Conservation (phyloP, 306 rosid species). For the Leucaena leucocephala region DNA sequence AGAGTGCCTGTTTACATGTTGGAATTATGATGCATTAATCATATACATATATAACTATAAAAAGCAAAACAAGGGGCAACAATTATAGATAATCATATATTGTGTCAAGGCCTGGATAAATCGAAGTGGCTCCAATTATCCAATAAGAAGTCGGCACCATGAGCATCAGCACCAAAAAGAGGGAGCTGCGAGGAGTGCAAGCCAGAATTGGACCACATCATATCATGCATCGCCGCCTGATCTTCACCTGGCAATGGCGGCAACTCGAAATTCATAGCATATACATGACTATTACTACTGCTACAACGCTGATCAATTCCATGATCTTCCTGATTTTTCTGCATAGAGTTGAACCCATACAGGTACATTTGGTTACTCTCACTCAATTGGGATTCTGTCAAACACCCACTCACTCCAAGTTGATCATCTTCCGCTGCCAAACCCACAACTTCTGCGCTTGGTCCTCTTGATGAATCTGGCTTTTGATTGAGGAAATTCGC, state of each 20-base stretch:
- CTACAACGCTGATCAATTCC: constrained; percentile 31
- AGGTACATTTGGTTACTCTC: constrained; percentile 38
- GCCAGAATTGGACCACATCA: constrained; percentile 53
- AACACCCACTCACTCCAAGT: constrained; percentile 40
- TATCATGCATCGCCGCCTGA: constrained; percentile 37
- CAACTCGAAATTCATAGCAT: constrained; percentile 49
- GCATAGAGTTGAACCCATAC: constrained; percentile 46
- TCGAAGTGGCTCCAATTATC: constrained; percentile 79
- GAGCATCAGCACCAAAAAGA: constrained; percentile 49
- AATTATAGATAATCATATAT: constrained; percentile 20
- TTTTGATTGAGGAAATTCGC: constrained; percentile 78
- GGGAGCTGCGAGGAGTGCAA: constrained; percentile 48
- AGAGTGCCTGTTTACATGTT: constrained; percentile 28
- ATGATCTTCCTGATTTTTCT: constrained; percentile 34
- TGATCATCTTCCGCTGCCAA: constrained; percentile 41
- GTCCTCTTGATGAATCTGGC: constrained; percentile 32
- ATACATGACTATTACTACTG: constrained; percentile 2
- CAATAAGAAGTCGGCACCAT: constrained; percentile 52
- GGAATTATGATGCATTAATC: constrained; percentile 20
- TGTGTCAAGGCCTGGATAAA: constrained; percentile 53
- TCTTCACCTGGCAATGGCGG: constrained; percentile 78
- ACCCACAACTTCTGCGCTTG: neutral
- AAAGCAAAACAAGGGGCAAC: constrained; percentile 23
- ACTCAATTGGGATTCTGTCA: constrained; percentile 30
- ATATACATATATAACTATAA: constrained; percentile 42